These are phyloP conservation scores for Paraconiothyrium sp. DNA, from an alignment of 2,329 filamentous ascomycete species.

Conservation along the genomic window DNA sequence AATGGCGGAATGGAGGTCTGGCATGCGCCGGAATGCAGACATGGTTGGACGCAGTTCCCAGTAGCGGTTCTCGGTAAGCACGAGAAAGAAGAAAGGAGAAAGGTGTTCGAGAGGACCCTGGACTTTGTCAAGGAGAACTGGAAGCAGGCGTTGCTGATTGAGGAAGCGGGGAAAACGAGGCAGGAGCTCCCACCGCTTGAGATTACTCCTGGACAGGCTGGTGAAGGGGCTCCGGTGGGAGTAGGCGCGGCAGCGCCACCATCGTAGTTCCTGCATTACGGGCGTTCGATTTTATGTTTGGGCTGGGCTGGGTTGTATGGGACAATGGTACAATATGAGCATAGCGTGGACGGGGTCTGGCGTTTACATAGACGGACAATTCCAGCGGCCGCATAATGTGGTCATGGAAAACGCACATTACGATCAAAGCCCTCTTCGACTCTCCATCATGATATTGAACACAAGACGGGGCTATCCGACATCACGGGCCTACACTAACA, in stretches of 20 bases:
- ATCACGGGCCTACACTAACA: neutral
- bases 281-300: neutral
- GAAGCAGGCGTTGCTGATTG: conserved; percentile 34
- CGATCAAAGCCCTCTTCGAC: neutral
- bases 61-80: conserved; percentile 49
- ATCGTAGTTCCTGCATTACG: neutral
- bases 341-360: conserved; percentile 2
- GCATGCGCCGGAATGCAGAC: conserved; percentile 46
- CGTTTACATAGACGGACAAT: neutral
- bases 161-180: conserved; percentile 24
- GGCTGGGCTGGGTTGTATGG: neutral
- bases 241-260: neutral
- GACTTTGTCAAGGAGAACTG: conserved; percentile 51
- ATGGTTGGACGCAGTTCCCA: conserved; percentile 58
- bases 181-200: conserved; percentile 31
- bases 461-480: no score
- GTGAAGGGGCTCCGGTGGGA: neutral
- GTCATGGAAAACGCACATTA: neutral
- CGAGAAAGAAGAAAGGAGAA: conserved; percentile 47
- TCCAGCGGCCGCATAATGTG: neutral
- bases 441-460: neutral
- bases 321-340: neutral
- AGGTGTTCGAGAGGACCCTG: conserved; percentile 48
- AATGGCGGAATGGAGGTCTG: conserved; percentile 51
- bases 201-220: conserved; percentile 24